Percentiles rank a stretch among this genome's conserved stretches.
Conservation (phyloP, 257 asterid species). For the Forsythia suspensa region DNA sequence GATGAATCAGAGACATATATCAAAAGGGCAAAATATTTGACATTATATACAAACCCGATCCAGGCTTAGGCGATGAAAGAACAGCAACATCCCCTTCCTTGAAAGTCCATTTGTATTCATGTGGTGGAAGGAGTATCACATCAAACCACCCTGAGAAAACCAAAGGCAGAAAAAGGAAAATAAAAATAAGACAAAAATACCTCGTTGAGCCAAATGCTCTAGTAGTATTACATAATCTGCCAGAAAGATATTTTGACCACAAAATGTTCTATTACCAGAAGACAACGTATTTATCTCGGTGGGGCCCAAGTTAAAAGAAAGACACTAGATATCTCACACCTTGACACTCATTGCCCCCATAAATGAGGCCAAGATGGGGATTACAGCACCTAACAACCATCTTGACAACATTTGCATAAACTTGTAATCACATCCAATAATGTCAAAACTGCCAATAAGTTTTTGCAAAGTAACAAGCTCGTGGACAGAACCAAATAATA, state of each 20-base stretch:
- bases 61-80: constrained; percentile 90
- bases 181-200: constrained; percentile 5
- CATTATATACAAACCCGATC: constrained; percentile 57
- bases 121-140: constrained; percentile 71
- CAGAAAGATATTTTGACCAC: not conserved
- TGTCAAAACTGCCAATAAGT: not conserved
- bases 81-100: constrained; percentile 99
- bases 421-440: not conserved
- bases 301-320: not conserved
- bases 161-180: constrained; percentile 19
- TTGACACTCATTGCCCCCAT: not conserved
- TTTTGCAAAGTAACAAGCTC: not conserved
- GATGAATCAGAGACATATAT: constrained; percentile 19
- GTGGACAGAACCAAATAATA: not conserved
- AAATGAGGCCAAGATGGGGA: not conserved
- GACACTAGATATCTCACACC: constrained; percentile 1
- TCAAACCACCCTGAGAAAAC: constrained; percentile 85
- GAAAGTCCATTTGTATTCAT: constrained; percentile 83
- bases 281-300: not conserved
- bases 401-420: not conserved
- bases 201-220: constrained; percentile 3
- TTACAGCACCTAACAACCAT: not conserved
- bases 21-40: not conserved
- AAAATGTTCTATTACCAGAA: not conserved
- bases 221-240: constrained; percentile 18